Evolutionary conservation across 2,329 filamentous ascomycete genomes (phyloP), one percentile per base, ranked within the genome.

Genomic region (Fusarium caatingaense): DNA sequence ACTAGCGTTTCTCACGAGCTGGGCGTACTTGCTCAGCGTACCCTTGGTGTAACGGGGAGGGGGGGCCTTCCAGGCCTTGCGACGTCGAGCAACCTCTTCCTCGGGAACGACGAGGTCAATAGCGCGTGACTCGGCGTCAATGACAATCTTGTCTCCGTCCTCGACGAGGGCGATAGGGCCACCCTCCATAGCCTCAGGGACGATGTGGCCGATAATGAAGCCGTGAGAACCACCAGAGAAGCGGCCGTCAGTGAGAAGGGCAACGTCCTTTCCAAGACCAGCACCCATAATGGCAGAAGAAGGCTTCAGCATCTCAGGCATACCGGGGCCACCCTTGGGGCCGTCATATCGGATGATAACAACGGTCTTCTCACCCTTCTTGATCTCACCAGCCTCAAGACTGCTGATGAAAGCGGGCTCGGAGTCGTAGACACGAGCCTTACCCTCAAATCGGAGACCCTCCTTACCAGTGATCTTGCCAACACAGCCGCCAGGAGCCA

Each of bases 401-500:
- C 93, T 93, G 28, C 86, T 83, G 77, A 97, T 92, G 73, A 97
- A 91, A 76, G 91, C 87, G 73, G 90, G 86, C 81, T 98, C 94
- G 71, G 93, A 92, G 80, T 97, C 87, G 79, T 94, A 97, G 69
- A 94, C 92, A 44, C 89, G 87, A 6, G 94, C 94, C 77, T 90
- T 93, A 63, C 94, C 94, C 15, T 86, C 89, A 80, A 97, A 97
- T 13, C 83, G 85, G 18, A 93, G 87, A n/a, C 94, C 94, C 81
- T 97, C 94, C 83, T 97, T 97, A 51, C 94, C 94, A 0, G 94
- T 97, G 79, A 97, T 97, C 82, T 97, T 97, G 66, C 93, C 94
- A 13, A 97, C 94, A 2, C 93, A 92, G 51, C 94, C 94, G 12
- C 91, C 91, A 4, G 94, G 94, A 1, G 94, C 93, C 40, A 97